These are phyloP conservation scores for Phytophthora quininea DNA, from an alignment of 352 stramenopile species.

Conservation along the genomic window DNA sequence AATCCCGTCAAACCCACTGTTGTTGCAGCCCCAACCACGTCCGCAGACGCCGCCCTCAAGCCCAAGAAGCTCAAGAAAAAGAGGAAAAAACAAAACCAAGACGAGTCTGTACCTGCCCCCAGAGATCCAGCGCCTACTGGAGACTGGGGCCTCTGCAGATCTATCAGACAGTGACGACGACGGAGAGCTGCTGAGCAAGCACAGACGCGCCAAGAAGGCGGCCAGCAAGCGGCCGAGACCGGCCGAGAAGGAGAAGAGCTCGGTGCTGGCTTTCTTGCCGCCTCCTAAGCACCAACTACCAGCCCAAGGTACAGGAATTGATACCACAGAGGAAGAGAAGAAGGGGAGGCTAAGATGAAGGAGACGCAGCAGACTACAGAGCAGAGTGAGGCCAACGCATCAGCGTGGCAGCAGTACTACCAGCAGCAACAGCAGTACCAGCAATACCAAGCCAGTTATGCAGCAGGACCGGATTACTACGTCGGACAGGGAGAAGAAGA, in stretches of 20 bases:
- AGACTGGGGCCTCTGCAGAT: constrained; percentile 28
- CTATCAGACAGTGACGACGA: constrained; percentile 45
- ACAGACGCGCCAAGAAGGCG: constrained; percentile 48
- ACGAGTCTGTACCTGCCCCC: constrained; percentile 55
- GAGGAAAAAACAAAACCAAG: constrained; percentile 48
- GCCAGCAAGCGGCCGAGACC: constrained; percentile 41
- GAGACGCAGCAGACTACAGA: constrained; percentile 21
- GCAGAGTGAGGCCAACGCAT: constrained; percentile 23
- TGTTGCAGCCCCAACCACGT: neutral
- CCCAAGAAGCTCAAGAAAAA: constrained; percentile 33
- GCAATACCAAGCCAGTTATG: constrained; percentile 39
- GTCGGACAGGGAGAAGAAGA: constrained; percentile 44
- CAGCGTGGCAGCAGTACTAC: constrained; percentile 50
- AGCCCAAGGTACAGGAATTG: constrained; percentile 1
- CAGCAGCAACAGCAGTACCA: constrained; percentile 41
- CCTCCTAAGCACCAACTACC: constrained; percentile 55
- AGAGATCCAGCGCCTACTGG: constrained; percentile 63
- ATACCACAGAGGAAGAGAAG: constrained; percentile 14
- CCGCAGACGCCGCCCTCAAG: constrained; percentile 16
- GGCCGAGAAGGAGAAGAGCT: constrained; percentile 7
- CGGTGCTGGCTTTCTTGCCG: constrained; percentile 64
- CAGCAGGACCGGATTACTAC: constrained; percentile 28
- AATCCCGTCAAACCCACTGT: neutral
- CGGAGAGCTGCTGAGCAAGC: constrained; percentile 55
- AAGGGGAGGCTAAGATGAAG: constrained; percentile 12